These are phyloP conservation scores for Phanerochaete carnosa DNA, from an alignment of 768 basidiomycete genomes.

Conservation along the genomic window DNA sequence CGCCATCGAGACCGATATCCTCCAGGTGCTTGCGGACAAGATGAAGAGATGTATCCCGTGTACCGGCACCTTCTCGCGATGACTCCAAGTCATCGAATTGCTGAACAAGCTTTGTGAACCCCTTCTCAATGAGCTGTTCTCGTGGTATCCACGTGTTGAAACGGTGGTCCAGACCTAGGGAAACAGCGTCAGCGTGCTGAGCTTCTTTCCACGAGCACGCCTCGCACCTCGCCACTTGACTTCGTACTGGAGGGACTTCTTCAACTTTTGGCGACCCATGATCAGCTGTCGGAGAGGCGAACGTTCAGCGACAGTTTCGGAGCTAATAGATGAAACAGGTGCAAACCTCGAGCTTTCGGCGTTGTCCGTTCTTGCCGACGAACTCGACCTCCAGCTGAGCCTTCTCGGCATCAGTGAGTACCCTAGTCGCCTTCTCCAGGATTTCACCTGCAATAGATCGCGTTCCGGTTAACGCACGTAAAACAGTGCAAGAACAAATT, in stretches of 20 bases:
- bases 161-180: constrained; percentile 63
- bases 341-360: constrained; percentile 82
- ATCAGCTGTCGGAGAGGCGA: constrained; percentile 47
- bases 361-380: constrained; percentile 87
- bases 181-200: background rate
- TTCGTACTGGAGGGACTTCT: constrained; percentile 94
- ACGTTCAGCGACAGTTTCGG: background rate
- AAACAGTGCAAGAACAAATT: constrained; percentile 2
- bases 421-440: constrained; percentile 86
- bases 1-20: constrained; percentile 94
- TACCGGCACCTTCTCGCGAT: constrained; percentile 91
- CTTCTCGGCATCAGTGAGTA: constrained; percentile 86
- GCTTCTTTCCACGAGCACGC: background rate
- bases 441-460: constrained; percentile 61
- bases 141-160: constrained; percentile 92
- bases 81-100: constrained; percentile 97
- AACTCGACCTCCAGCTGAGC: constrained; percentile 78
- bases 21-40: constrained; percentile 90
- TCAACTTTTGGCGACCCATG: constrained; percentile 95
- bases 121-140: constrained; percentile 80
- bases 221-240: constrained; percentile 66
- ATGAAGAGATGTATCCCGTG: constrained; percentile 78
- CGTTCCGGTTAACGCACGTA: constrained; percentile 10
- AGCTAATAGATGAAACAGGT: constrained; percentile 5
- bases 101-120: constrained; percentile 85